Conservation (phyloP, 2,329 filamentous ascomycete genomes). For the Colletotrichum sp. region DNA sequence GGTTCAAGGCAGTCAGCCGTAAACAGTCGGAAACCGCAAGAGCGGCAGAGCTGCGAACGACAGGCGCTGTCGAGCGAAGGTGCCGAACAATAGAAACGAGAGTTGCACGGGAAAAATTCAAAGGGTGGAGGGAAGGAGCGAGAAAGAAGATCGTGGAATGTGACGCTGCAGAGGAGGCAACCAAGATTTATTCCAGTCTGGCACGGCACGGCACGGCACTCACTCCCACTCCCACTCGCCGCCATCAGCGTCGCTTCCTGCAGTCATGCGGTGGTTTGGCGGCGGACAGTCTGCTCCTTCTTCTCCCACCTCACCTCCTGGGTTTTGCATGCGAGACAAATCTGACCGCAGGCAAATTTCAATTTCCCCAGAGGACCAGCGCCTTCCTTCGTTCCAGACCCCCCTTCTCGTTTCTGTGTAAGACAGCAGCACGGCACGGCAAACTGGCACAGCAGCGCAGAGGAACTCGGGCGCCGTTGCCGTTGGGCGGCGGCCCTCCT, state of each 20-base stretch:
- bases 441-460: not conserved
- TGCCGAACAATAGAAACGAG: not conserved
- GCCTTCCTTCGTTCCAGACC: not conserved
- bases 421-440: not conserved
- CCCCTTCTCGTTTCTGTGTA: not conserved
- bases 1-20: not conserved
- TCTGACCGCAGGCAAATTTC: not conserved
- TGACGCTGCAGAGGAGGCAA: not conserved
- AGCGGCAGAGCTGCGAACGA: not conserved
- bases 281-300: not conserved
- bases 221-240: not conserved
- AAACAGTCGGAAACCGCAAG: not conserved
- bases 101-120: not conserved
- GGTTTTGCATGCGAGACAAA: not conserved
- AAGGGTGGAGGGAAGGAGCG: not conserved
- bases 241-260: not conserved
- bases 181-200: conserved; percentile 10
- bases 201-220: not conserved
- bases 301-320: conserved; percentile 24
- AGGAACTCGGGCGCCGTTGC: not conserved
- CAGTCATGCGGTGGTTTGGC: not conserved
- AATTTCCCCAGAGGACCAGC: conserved; percentile 12
- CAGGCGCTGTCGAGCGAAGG: not conserved
- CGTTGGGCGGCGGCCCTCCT: not conserved
- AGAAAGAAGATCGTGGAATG: not conserved